These are phyloP conservation scores for Carex scoparia DNA, from an alignment of 176 grass and related monocot genomes.

Conservation along the genomic window DNA sequence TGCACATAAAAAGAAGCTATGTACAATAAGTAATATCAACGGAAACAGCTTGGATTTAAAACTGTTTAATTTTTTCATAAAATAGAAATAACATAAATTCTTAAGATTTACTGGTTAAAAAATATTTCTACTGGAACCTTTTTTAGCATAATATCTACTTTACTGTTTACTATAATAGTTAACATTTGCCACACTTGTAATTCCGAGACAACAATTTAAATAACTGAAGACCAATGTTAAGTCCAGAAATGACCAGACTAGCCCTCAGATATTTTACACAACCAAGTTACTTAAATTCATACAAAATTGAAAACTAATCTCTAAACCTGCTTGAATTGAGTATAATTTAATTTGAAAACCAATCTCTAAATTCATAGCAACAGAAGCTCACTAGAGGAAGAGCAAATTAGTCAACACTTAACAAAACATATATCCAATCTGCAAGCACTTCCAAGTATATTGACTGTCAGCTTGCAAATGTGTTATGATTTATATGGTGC, in stretches of 20 bases:
- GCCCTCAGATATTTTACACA: neutral
- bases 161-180: neutral
- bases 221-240: neutral
- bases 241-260: neutral
- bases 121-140: neutral
- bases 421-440: neutral
- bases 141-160: neutral
- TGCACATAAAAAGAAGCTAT: slow-evolving; percentile 29
- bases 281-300: neutral
- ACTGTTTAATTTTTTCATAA: neutral
- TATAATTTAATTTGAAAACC: neutral
- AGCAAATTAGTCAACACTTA: neutral
- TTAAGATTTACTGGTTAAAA: neutral
- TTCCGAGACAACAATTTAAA: neutral
- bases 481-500: neutral
- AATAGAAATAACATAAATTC: neutral
- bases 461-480: neutral
- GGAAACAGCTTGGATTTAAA: neutral
- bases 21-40: neutral
- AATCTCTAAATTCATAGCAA: neutral
- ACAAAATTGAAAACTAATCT: neutral
- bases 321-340: neutral
- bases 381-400: too few species aligned
- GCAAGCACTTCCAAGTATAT: neutral
- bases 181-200: neutral